These are phyloP conservation scores for Penicillium silybi DNA, from an alignment of 495 filamentous ascomycete species.

Conservation along the genomic window DNA sequence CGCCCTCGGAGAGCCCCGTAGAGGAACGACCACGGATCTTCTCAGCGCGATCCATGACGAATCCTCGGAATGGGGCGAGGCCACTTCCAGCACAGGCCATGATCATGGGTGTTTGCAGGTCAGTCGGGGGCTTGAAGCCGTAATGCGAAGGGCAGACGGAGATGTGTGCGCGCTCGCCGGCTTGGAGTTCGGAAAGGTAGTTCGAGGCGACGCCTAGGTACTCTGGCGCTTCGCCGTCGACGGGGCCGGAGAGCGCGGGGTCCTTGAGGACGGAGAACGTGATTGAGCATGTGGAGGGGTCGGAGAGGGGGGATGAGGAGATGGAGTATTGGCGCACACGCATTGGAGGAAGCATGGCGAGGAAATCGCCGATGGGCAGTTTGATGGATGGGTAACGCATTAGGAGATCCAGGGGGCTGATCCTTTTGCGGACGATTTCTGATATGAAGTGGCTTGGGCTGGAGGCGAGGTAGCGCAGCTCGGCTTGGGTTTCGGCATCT, in stretches of 20 bases:
- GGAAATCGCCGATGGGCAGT: slow-evolving; percentile 58
- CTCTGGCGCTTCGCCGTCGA: slow-evolving; percentile 25
- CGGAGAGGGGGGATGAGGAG: slow-evolving; percentile 65
- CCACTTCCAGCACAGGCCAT: slow-evolving; percentile 58
- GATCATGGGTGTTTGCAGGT: slow-evolving; percentile 60
- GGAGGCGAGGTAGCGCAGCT: slow-evolving; percentile 29
- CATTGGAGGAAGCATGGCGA: slow-evolving; percentile 69
- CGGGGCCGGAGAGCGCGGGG: slow-evolving; percentile 41
- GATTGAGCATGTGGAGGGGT: slow-evolving; percentile 56
- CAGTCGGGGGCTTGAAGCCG: slow-evolving; percentile 63
- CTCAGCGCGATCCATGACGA: slow-evolving; percentile 62
- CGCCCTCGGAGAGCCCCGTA: slow-evolving; percentile 6
- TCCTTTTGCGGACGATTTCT: slow-evolving; percentile 53
- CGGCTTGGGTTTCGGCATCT: slow-evolving; percentile 26
- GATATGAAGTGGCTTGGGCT: slow-evolving; percentile 41
- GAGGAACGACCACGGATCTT: slow-evolving; percentile 44
- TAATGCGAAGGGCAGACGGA: slow-evolving; percentile 53
- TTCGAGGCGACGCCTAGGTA: slow-evolving; percentile 57
- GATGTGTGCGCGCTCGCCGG: slow-evolving; percentile 60
- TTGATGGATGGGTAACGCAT: slow-evolving; percentile 52
- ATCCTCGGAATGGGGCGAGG: slow-evolving; percentile 67
- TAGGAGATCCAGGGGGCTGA: slow-evolving; percentile 63
- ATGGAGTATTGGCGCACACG: slow-evolving; percentile 75
- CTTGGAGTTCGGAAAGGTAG: slow-evolving; percentile 52
- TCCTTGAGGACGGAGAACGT: slow-evolving; percentile 63